Evolutionary conservation across 352 stramenopile species (phyloP).

Genomic region (Phytophthora syringae): DNA sequence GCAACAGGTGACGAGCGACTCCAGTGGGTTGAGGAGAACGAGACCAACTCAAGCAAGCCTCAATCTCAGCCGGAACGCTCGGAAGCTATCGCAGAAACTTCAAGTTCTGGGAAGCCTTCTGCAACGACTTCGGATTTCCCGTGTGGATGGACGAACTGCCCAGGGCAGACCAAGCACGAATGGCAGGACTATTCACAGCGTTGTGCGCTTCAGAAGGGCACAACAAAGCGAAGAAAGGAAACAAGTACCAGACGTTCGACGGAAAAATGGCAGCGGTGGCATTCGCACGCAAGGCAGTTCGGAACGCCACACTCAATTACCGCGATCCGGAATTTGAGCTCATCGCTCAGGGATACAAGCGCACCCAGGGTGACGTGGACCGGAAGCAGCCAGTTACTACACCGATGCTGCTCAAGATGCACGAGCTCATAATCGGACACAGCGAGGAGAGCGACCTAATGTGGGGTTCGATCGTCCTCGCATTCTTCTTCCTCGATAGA

Average conservation of each 20-base stretch:
- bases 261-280: conserved; percentile 33
- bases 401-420: conserved; percentile 34
- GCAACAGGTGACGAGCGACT: background rate
- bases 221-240: conserved; percentile 29
- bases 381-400: conserved; percentile 45
- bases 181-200: conserved; percentile 21
- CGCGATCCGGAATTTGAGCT: conserved; percentile 39
- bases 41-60: background rate
- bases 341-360: conserved; percentile 35
- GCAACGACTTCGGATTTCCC: conserved; percentile 9
- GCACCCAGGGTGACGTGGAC: conserved; percentile 30
- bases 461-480: conserved; percentile 7
- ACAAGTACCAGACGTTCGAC: conserved; percentile 36
- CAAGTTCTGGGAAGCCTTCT: conserved; percentile 11
- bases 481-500: conserved; percentile 17
- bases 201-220: conserved; percentile 19
- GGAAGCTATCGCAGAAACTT: conserved; percentile 4
- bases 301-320: conserved; percentile 36
- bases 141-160: conserved; percentile 32
- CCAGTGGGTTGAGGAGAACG: background rate
- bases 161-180: conserved; percentile 24
- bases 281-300: conserved; percentile 26
- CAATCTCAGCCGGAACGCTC: background rate
- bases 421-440: conserved; percentile 14
- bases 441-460: background rate